phyloP scores from a whole-genome alignment of 495 filamentous ascomycete genomes.

The Xylaria intraflava region DNA sequence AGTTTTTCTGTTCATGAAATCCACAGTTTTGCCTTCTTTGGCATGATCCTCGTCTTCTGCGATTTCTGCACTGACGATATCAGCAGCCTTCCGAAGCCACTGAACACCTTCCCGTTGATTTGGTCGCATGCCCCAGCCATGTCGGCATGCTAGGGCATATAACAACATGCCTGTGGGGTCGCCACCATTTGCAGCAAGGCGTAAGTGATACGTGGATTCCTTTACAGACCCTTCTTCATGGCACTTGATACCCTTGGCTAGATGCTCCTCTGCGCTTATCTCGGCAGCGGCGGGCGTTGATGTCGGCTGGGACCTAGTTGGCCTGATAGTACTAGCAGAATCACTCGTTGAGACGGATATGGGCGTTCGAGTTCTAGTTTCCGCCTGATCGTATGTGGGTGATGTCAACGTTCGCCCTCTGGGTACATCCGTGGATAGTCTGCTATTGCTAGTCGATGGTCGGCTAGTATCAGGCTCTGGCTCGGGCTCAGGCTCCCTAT shows the following conservation, averaged over 20 bases:
- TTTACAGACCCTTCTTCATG: constrained; percentile 80
- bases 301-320: constrained; percentile 48
- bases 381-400: constrained; percentile 26
- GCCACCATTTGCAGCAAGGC: constrained; percentile 76
- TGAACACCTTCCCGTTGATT: constrained; percentile 82
- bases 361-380: constrained; percentile 29
- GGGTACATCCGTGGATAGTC: constrained; percentile 32
- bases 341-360: constrained; percentile 55
- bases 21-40: constrained; percentile 56
- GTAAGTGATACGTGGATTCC: constrained; percentile 92
- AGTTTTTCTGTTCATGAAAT: constrained; percentile 63
- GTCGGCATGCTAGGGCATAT: constrained; percentile 92
- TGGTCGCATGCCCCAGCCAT: constrained; percentile 94
- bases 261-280: constrained; percentile 76
- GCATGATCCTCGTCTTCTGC: constrained; percentile 65
- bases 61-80: constrained; percentile 74
- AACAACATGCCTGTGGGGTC: constrained; percentile 91
- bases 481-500: constrained; percentile 32
- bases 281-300: constrained; percentile 44
- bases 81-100: constrained; percentile 86
- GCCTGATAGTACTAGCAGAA: constrained; percentile 59
- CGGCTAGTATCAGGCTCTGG: constrained; percentile 40
- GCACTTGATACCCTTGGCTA: constrained; percentile 76
- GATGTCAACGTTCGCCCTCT: constrained; percentile 35
- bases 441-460: constrained; percentile 40